phyloP scores from a whole-genome alignment of 2,329 filamentous ascomycete species.

The Alternaria consortialis region DNA sequence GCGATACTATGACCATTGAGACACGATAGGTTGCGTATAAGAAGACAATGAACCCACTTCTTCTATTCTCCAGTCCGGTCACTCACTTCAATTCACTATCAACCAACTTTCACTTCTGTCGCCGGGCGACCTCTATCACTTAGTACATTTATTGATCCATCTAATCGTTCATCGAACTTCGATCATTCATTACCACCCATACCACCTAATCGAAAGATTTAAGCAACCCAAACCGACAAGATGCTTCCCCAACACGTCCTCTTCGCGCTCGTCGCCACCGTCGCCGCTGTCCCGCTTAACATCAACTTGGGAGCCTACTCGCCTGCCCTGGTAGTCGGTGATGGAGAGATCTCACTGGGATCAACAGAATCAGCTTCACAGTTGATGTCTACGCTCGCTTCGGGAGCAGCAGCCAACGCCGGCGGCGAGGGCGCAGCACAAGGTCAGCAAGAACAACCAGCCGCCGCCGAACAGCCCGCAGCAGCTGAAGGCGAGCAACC shows the following conservation, averaged over 20 bases:
- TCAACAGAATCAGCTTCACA: slow-evolving; percentile 53
- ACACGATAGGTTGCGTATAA: slow-evolving; percentile 38
- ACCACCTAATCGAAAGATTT: slow-evolving; percentile 28
- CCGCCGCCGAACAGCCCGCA: slow-evolving; percentile 11
- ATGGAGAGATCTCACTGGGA: slow-evolving; percentile 62
- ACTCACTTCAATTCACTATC: slow-evolving; percentile 49
- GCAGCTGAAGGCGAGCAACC: slow-evolving; percentile 22
- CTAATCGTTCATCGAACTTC: slow-evolving; percentile 12
- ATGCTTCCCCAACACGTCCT: slow-evolving; percentile 53
- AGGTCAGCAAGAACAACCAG: slow-evolving; percentile 26
- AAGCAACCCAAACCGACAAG: slow-evolving; percentile 30
- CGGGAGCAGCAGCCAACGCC: slow-evolving; percentile 47
- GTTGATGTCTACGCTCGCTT: slow-evolving; percentile 57
- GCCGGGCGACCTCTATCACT: slow-evolving; percentile 43
- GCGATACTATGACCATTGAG: slow-evolving; percentile 16
- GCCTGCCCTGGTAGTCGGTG: slow-evolving; percentile 63
- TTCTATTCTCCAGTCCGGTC: slow-evolving; percentile 49
- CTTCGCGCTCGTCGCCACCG: slow-evolving; percentile 46
- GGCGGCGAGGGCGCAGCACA: slow-evolving; percentile 25
- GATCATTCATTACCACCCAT: slow-evolving; percentile 5
- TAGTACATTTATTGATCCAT: slow-evolving; percentile 27
- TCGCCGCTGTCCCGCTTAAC: slow-evolving; percentile 58
- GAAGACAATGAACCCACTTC: slow-evolving; percentile 31
- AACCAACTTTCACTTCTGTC: slow-evolving; percentile 40
- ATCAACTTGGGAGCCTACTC: slow-evolving; percentile 64